These are phyloP conservation scores for Aspergillus carbonarius DNA, from an alignment of 2,329 filamentous ascomycete genomes.

Conservation along the genomic window DNA sequence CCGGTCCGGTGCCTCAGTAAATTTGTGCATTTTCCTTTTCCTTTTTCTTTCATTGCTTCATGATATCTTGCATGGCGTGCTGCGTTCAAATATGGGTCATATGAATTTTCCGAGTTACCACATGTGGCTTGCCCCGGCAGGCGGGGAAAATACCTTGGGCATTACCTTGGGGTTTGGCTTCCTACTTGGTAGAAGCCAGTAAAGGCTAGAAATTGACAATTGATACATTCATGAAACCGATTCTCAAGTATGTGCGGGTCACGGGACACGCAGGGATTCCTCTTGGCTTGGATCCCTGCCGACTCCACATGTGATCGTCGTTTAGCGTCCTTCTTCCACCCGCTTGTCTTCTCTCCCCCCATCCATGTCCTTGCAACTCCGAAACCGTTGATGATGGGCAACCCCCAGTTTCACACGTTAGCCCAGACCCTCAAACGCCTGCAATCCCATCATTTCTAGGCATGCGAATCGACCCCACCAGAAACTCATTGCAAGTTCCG, in stretches of 20 bases:
- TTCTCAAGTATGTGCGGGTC: background rate
- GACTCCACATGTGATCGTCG: background rate
- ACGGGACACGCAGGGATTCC: background rate
- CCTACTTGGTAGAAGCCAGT: background rate
- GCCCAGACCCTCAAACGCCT: too few relatives aligned
- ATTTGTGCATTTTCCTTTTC: slow-evolving; percentile 17
- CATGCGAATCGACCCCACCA: too few relatives aligned
- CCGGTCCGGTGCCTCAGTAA: slow-evolving; percentile 39
- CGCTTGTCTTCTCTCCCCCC: background rate
- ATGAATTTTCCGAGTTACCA: slow-evolving; percentile 10
- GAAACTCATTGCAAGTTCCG: too few relatives aligned
- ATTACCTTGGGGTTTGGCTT: background rate
- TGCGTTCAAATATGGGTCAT: slow-evolving; percentile 17
- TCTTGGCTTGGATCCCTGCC: background rate
- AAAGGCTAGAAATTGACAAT: slow-evolving; percentile 1
- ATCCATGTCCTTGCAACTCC: background rate
- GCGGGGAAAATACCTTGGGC: slow-evolving; percentile 12
- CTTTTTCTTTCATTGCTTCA: slow-evolving; percentile 6
- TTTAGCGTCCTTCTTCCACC: background rate
- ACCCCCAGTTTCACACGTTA: too few relatives aligned
- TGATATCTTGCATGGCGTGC: slow-evolving; percentile 21
- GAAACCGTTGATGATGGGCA: too few relatives aligned
- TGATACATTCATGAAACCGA: too few relatives aligned
- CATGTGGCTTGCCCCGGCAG: slow-evolving; percentile 7
- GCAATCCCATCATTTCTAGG: too few relatives aligned